Conservation (phyloP, 2,329 filamentous ascomycete species). For the Ceratocystis papillata region DNA sequence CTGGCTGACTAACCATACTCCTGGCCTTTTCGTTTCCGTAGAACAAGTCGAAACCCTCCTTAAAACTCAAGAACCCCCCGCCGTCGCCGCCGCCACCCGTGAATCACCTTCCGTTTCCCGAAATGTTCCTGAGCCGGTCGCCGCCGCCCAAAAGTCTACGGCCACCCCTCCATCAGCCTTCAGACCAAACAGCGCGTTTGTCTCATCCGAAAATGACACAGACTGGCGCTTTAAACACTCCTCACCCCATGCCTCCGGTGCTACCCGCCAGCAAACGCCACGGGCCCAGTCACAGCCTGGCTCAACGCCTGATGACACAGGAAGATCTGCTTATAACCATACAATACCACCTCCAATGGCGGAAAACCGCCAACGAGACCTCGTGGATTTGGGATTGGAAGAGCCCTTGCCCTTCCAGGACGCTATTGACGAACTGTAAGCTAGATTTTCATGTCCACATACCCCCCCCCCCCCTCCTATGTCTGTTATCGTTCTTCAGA, state of each 20-base stretch:
- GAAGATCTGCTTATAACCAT: background rate
- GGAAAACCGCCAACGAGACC: slow-evolving; percentile 51
- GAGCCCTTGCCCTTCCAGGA: slow-evolving; percentile 49
- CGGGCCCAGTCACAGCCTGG: background rate
- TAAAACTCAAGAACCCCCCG: slow-evolving; percentile 58
- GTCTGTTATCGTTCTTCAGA: background rate
- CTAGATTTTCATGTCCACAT: background rate
- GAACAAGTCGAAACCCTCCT: slow-evolving; percentile 88
- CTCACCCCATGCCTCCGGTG: slow-evolving; percentile 37
- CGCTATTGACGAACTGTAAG: slow-evolving; percentile 68
- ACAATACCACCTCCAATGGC: background rate
- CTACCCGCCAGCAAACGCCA: background rate
- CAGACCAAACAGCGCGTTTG: background rate
- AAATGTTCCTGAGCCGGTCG: slow-evolving; percentile 13
- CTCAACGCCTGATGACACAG: background rate
- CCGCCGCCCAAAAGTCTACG: background rate
- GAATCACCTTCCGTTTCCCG: slow-evolving; percentile 8
- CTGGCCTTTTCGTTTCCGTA: slow-evolving; percentile 31
- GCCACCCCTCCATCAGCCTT: slow-evolving; percentile 8
- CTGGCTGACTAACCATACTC: slow-evolving; percentile 1
- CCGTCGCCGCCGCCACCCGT: slow-evolving; percentile 25
- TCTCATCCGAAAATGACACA: background rate
- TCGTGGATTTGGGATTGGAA: slow-evolving; percentile 49
- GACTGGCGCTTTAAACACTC: slow-evolving; percentile 43
- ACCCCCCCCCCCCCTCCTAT: background rate